Evolutionary conservation across 1,284 basidiomycete species (phyloP), one percentile per base, ranked within the genome.

Genomic region (Ustilago esculenta): DNA sequence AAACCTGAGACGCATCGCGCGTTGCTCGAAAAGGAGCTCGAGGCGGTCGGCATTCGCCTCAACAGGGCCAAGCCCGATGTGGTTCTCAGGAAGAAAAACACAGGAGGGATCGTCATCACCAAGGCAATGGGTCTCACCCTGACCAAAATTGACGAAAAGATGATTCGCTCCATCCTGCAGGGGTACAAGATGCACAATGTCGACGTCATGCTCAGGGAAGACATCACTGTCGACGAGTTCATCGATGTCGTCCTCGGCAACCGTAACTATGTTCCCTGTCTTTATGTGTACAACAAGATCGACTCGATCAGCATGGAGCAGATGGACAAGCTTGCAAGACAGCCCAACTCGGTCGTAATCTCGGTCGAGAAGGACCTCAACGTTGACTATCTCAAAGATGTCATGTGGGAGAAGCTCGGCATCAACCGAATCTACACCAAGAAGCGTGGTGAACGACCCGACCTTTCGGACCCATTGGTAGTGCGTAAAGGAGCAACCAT

Each of bases 71-170:
- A 88, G 77, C 56, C 53, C 12, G 49, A 61, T 32, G 82, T 87
- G 3, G 83, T 86, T 3, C 84, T 87, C 72, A 86, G 86, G 84
- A 88, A 88, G 75, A 92, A 90, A 82, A 90, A 90, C 8, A 94
- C 91, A 7, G 94, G 94, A 51, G 94, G 94, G 4, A 82, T 83
- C 55, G 77, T 74, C 51, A 92, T 96, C 50, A 75, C 75, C 25
- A 77, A 78, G 55, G 75, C 74, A 8, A 77, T 76, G 75, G 76
- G 76, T 32, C 92, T 96, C 25, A 96, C 94, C 76, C 84, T 98
- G 64, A 98, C 94, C 0, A 92, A 90, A 82, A 97, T 92, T 1
- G 93, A 98, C 81, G 94, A 97, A 82, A 92, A 91, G 82, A 96
- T 92, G 11, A 92, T 98, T 73, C 87, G 92, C 47, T 91, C 91